Conservation (phyloP, 2,329 filamentous ascomycete species). For the Coniochaeta hoffmannii region DNA sequence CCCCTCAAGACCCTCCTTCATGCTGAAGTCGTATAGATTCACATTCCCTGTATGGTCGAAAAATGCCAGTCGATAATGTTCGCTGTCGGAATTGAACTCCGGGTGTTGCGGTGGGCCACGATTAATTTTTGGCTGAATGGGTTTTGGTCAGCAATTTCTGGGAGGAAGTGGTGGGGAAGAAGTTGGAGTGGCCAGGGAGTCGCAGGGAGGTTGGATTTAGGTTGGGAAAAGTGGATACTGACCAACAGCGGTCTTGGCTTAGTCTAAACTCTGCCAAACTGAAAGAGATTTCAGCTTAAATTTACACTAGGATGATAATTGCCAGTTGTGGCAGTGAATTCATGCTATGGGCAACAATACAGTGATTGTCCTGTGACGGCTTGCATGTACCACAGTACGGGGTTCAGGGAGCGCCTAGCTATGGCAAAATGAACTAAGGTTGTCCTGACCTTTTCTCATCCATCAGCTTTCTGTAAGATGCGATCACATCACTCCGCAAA, state of each 20-base stretch:
- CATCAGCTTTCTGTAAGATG: slow-evolving; percentile 67
- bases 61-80: background rate
- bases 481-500: slow-evolving; percentile 63
- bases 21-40: background rate
- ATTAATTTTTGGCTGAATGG: background rate
- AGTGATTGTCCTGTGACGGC: too few species aligned
- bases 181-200: background rate
- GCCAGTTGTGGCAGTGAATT: too few species aligned
- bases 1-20: slow-evolving; percentile 2
- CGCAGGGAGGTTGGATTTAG: background rate
- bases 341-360: too few species aligned
- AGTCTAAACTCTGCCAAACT: too few species aligned
- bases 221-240: background rate
- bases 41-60: background rate
- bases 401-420: too few species aligned
- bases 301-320: too few species aligned
- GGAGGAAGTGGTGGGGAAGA: background rate
- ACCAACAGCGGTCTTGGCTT: background rate
- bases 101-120: background rate
- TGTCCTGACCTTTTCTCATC: slow-evolving; percentile 26
- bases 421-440: background rate
- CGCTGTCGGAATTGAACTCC: background rate
- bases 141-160: background rate
- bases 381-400: too few species aligned
- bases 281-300: too few species aligned